phyloP scores from a whole-genome alignment of 352 stramenopile genomes.

The Globisporangium orthogonon region DNA sequence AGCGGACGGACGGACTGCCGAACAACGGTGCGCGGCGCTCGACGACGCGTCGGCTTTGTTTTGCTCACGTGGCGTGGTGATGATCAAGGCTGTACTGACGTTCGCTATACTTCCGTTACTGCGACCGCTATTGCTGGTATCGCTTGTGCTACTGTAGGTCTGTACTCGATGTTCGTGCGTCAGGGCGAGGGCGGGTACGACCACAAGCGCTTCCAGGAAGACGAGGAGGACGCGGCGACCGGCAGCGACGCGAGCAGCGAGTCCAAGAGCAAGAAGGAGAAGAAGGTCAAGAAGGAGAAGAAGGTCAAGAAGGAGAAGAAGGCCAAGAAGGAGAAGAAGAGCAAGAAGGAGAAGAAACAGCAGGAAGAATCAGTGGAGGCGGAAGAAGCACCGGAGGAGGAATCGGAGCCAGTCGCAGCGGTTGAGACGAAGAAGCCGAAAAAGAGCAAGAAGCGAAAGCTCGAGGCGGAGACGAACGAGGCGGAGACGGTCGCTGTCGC shows the following conservation, averaged over 20 bases:
- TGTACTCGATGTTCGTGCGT: slow-evolving; percentile 85
- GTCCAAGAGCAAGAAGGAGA: slow-evolving; percentile 20
- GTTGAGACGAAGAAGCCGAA: slow-evolving; percentile 16
- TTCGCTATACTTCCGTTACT: not conserved
- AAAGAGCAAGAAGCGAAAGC: slow-evolving; percentile 19
- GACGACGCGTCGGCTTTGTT: not conserved
- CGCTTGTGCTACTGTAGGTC: slow-evolving; percentile 15
- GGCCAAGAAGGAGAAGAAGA: slow-evolving; percentile 11
- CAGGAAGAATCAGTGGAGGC: slow-evolving; percentile 10
- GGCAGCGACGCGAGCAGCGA: slow-evolving; percentile 34
- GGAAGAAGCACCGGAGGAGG: slow-evolving; percentile 9
- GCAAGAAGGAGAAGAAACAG: slow-evolving; percentile 3
- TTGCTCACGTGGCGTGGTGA: not conserved
- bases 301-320: slow-evolving; percentile 19
- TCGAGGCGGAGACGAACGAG: slow-evolving; percentile 17
- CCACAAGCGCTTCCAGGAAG: slow-evolving; percentile 80
- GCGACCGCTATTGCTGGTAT: not conserved
- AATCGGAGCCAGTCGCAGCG: slow-evolving; percentile 11
- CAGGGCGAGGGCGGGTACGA: slow-evolving; percentile 66
- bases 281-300: slow-evolving; percentile 12
- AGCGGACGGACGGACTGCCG: slow-evolving; percentile 67
- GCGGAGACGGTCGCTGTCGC: slow-evolving; percentile 11
- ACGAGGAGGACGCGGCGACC: slow-evolving; percentile 20
- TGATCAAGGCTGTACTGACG: not conserved
- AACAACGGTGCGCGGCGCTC: slow-evolving; percentile 39